phyloP scores from a whole-genome alignment of 2,329 filamentous ascomycete genomes.

The Tothia fuscella region DNA sequence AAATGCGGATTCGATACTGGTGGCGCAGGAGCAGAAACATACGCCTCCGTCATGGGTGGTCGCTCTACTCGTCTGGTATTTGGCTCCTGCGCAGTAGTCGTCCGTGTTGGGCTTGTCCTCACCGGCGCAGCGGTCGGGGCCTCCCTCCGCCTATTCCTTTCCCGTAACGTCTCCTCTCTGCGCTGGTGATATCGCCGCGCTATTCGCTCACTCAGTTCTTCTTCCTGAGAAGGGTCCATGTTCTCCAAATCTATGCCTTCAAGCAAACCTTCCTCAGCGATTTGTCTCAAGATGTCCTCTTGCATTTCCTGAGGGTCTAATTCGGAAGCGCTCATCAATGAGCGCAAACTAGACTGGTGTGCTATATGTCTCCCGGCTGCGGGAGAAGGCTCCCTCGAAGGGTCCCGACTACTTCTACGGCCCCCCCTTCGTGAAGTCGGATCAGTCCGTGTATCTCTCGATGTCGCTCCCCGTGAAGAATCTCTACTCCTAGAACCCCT shows the following conservation, averaged over 20 bases:
- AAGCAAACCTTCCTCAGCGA: constrained; percentile 73
- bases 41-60: too few species aligned
- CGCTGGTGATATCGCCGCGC: constrained; percentile 75
- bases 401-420: constrained; percentile 14
- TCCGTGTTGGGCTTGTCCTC: too few species aligned
- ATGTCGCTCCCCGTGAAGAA: constrained; percentile 14
- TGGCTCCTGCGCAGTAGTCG: too few species aligned
- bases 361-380: constrained; percentile 46
- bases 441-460: constrained; percentile 24
- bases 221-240: constrained; percentile 70
- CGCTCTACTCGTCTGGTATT: too few species aligned
- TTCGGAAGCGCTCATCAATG: constrained; percentile 68
- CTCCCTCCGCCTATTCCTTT: not conserved
- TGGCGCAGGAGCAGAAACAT: constrained; percentile 19
- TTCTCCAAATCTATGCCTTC: constrained; percentile 85
- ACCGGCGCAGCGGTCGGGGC: not conserved
- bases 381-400: not conserved
- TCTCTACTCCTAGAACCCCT: constrained; percentile 8
- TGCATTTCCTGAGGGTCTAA: constrained; percentile 69
- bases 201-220: constrained; percentile 82
- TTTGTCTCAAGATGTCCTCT: constrained; percentile 78
- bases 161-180: constrained; percentile 44
- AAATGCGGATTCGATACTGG: constrained; percentile 36
- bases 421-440: constrained; percentile 14
- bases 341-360: constrained; percentile 81